A percentile compares a stretch with the other conserved stretches of the same genome.
Evolutionary conservation across 352 stramenopile species (phyloP).

Genomic region (Phytophthora ohioensis): DNA sequence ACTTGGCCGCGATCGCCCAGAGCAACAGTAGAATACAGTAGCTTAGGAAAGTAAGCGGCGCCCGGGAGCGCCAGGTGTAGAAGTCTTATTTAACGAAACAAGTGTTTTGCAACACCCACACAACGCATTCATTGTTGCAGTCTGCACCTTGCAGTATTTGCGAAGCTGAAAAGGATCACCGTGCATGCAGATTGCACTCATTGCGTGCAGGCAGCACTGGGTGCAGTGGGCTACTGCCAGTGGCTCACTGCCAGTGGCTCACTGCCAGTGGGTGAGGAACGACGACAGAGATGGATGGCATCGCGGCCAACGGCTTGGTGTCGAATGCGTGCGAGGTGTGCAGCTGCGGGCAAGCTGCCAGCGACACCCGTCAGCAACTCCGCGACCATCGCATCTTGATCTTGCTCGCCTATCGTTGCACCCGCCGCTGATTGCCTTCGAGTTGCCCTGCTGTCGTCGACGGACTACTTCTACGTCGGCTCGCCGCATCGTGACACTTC

Average conservation of each 20-base stretch:
- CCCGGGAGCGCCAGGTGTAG: background rate
- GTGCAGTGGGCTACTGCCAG: background rate
- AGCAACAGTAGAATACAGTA: conserved; percentile 1
- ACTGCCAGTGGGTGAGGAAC: background rate
- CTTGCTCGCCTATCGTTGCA: conserved; percentile 1
- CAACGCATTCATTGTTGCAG: no score
- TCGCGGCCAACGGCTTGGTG: background rate
- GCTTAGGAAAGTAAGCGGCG: background rate
- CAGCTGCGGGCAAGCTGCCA: background rate
- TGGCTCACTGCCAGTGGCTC: background rate
- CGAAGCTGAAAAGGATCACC: no score
- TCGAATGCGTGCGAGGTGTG: conserved; percentile 2
- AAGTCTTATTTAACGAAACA: conserved; percentile 15
- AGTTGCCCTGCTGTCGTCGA: background rate
- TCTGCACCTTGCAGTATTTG: no score
- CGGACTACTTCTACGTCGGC: conserved; percentile 11
- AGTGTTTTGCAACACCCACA: no score
- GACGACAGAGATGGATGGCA: no score
- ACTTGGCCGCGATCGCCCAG: background rate
- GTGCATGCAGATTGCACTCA: no score
- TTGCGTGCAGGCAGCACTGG: background rate
- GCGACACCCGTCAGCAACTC: conserved; percentile 5
- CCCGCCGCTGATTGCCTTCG: background rate
- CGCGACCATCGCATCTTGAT: conserved; percentile 1
- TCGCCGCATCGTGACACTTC: conserved; percentile 28